These are phyloP conservation scores for Calonectria henricotiae DNA, from an alignment of 2,329 filamentous ascomycete genomes.

Conservation along the genomic window DNA sequence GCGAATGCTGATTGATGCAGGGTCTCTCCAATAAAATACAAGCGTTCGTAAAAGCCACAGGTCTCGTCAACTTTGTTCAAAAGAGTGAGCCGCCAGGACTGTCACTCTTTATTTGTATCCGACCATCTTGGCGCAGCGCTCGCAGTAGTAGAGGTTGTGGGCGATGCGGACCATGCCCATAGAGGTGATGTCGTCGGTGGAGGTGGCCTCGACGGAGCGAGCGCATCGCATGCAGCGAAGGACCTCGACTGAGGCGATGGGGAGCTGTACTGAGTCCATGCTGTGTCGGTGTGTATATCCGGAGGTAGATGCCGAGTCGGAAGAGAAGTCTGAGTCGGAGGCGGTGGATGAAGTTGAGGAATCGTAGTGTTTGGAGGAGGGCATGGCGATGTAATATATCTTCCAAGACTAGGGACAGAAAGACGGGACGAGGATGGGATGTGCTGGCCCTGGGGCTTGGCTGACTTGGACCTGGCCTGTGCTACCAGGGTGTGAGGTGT, in stretches of 20 bases:
- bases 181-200: constrained; percentile 72
- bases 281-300: constrained; percentile 61
- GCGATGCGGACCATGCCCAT: constrained; percentile 78
- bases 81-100: constrained; percentile 21
- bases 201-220: constrained; percentile 73
- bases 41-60: constrained; percentile 21
- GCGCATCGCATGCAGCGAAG: constrained; percentile 77
- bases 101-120: constrained; percentile 72
- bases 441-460: constrained; percentile 30
- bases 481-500: constrained; percentile 33
- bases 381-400: constrained; percentile 48
- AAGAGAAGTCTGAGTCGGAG: constrained; percentile 48
- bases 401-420: constrained; percentile 23
- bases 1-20: constrained; percentile 31
- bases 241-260: constrained; percentile 71
- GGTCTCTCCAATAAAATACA: constrained; percentile 27
- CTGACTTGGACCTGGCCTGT: constrained; percentile 24
- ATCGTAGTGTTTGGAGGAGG: constrained; percentile 47
- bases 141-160: constrained; percentile 78
- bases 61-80: constrained; percentile 33
- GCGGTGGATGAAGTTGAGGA: constrained; percentile 47
- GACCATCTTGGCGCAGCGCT: constrained; percentile 75
- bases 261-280: constrained; percentile 66
- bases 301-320: constrained; percentile 56
- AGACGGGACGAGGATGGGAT: constrained; percentile 33